Evolutionary conservation across 2,329 filamentous ascomycete species (phyloP).

Genomic region (Parasarocladium wereldwijsianum): DNA sequence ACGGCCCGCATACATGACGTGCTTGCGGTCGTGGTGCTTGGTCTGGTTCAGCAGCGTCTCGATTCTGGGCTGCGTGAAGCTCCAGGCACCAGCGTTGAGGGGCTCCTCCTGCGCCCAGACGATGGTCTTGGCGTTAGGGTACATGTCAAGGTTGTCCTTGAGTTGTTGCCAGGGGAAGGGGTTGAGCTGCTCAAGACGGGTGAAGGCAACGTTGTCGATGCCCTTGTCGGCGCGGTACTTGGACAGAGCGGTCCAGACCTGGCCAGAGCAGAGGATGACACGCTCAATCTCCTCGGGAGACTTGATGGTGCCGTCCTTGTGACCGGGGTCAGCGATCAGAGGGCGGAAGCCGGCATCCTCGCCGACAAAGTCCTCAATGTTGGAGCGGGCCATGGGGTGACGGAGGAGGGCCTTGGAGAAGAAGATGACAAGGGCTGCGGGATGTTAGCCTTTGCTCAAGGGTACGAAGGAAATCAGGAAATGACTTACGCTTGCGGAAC

Average conservation of each 20-base stretch:
- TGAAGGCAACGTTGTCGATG: conserved; percentile 83
- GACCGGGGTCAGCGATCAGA: conserved; percentile 85
- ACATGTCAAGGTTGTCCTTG: conserved; percentile 89
- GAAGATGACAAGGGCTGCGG: conserved; percentile 77
- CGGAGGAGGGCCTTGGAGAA: conserved; percentile 96
- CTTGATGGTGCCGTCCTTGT: conserved; percentile 61
- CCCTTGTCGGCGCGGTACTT: conserved; percentile 83
- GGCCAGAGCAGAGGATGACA: conserved; percentile 85
- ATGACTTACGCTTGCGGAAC: conserved; percentile 86
- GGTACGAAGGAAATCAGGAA: conserved; percentile 1
- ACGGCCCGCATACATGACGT: conserved; percentile 93
- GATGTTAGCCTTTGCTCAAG: background rate
- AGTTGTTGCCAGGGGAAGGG: conserved; percentile 98
- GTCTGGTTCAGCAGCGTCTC: conserved; percentile 94
- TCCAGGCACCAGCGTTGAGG: conserved; percentile 93
- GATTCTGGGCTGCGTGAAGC: conserved; percentile 90
- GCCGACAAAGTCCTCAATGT: conserved; percentile 79
- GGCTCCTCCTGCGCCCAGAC: conserved; percentile 98
- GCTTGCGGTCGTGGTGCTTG: conserved; percentile 80
- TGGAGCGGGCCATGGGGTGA: conserved; percentile 80
- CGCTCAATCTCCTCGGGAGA: conserved; percentile 78
- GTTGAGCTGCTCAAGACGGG: conserved; percentile 92
- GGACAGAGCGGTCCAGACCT: conserved; percentile 80
- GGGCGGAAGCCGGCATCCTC: conserved; percentile 81
- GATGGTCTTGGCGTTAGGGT: conserved; percentile 94